Evolutionary conservation across 2,329 filamentous ascomycete genomes (phyloP).

Genomic region (Talaromyces albobiverticillius): DNA sequence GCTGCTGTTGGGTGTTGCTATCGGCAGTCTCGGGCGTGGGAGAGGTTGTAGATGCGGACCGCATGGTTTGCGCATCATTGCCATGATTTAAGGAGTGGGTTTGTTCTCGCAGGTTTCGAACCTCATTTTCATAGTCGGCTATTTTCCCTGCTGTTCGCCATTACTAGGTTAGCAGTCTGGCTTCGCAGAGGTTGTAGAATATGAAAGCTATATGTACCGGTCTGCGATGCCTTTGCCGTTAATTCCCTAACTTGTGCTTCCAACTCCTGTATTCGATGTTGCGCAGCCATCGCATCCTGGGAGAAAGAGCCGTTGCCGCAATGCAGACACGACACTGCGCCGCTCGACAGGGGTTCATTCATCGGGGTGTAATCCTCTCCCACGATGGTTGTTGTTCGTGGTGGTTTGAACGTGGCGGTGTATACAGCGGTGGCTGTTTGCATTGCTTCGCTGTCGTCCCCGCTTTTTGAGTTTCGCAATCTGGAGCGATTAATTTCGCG

Average conservation of each 20-base stretch:
- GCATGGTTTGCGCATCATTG: conserved; percentile 24
- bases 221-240: conserved; percentile 51
- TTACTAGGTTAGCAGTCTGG: not conserved
- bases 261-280: conserved; percentile 48
- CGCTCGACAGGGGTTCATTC: not conserved
- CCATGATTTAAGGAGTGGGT: conserved; percentile 20
- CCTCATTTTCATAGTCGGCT: conserved; percentile 63
- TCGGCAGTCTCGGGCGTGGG: conserved; percentile 40
- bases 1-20: conserved; percentile 16
- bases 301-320: conserved; percentile 35
- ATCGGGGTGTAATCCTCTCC: conserved; percentile 9
- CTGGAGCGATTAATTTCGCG: not conserved
- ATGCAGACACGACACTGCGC: conserved; percentile 31
- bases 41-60: conserved; percentile 24
- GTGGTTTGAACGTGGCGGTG: conserved; percentile 1
- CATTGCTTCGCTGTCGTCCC: conserved; percentile 1
- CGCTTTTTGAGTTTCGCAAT: conserved; percentile 1
- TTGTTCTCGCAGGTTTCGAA: conserved; percentile 48
- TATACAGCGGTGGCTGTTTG: conserved; percentile 6
- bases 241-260: conserved; percentile 54
- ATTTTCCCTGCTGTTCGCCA: conserved; percentile 51
- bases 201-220: conserved; percentile 39
- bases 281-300: conserved; percentile 28
- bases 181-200: not conserved
- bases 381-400: conserved; percentile 8